Evolutionary conservation across 176 grass and related monocot genomes (phyloP).

Genomic region (Rhipidocladum racemiflorum): DNA sequence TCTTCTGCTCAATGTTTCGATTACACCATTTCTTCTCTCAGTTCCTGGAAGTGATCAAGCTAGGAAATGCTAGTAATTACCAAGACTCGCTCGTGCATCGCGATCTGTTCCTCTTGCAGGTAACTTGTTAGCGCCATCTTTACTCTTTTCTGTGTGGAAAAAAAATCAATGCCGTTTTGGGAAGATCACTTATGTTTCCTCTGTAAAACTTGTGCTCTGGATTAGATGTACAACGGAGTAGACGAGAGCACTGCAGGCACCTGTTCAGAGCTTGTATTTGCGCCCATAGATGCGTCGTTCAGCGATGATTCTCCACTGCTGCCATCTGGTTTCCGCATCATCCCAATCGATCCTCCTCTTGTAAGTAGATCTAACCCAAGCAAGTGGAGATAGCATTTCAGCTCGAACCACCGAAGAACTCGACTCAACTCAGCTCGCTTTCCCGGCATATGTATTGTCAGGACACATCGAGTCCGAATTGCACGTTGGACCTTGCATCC

Average conservation of each 20-base stretch:
- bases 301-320: conserved; percentile 81
- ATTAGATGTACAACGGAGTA: conserved; percentile 82
- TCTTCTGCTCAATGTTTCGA: background rate
- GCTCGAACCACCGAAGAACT: background rate
- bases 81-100: conserved; percentile 49
- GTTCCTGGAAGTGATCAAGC: conserved; percentile 86
- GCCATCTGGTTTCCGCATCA: conserved; percentile 85
- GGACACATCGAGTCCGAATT: conserved; percentile 49
- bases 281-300: conserved; percentile 90
- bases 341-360: conserved; percentile 68
- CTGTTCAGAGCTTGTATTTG: conserved; percentile 93
- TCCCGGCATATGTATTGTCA: background rate
- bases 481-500: conserved; percentile 87
- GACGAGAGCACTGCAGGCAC: conserved; percentile 62
- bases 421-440: background rate
- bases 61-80: conserved; percentile 47
- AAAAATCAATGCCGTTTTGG: background rate
- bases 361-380: conserved; percentile 36
- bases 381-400: background rate
- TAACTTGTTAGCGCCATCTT: conserved; percentile 8
- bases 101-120: conserved; percentile 86
- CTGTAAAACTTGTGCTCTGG: conserved; percentile 5
- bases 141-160: background rate
- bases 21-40: background rate
- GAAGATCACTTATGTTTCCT: background rate